Base-by-base conservation (phyloP, 2,329 filamentous ascomycete species). In the Xylariaceae sp. region DNA sequence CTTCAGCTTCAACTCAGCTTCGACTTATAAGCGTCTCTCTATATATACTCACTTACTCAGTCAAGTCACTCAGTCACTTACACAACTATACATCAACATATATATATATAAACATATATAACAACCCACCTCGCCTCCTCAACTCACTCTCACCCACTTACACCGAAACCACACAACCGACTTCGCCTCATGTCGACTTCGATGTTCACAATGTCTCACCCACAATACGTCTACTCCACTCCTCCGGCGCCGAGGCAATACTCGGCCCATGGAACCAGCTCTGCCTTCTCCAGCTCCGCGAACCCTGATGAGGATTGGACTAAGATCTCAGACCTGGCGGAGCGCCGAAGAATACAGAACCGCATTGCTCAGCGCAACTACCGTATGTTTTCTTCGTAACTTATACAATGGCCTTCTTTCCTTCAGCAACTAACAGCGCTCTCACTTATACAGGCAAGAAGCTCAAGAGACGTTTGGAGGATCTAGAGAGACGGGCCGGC, bases 231-330 rank as follows among this genome's bases (percentile, higher is more conserved):
- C 66, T 78, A 78, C 68, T 57, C 70, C 62, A 55, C 69, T 66
- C 57, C 71, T 59, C 65, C 69, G 49, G 68, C 79, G 57, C 80
- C 86, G 55, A 85, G 88, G 74, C 87, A 90, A 72, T 87, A 88
- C 69, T 81, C 85, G 47, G 82, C 78, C 65, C 87, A 91, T 72
- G 88, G 87, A 73, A 95, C 90, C 63, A 96, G 91, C 79, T 96
- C 91, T 77, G 93, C 93, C 68, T 96, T 96, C 80, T 95, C 90
- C 77, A 89, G 88, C 70, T 95, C 91, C 65, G 93, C 92, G 69
- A 95, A 96, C 74, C 90, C 93, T 57, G 92, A 97, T 72, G 93
- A 97, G 78, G 93, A 97, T 79, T 97, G 93, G 93, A 97, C 93
- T 73, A 96, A 97, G 85, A 96, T 97, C 74, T 96, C 93, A 59